Percentiles rank a stretch among this genome's conserved stretches.
These are phyloP conservation scores for Rosa chinensis DNA, from an alignment of 306 rosid species.

Conservation along the genomic window DNA sequence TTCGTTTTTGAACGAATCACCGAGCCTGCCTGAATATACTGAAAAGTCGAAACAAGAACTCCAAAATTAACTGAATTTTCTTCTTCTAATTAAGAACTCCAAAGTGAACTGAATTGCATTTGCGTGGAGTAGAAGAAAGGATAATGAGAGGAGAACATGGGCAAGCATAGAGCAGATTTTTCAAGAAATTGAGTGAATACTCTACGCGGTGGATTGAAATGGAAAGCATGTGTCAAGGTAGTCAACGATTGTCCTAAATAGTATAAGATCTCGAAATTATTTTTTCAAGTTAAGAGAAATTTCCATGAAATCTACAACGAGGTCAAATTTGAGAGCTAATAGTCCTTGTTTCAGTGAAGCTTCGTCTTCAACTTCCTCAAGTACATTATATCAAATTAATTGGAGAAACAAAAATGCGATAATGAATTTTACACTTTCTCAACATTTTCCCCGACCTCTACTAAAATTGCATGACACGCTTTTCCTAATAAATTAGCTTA, in stretches of 20 bases:
- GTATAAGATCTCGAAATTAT: not conserved
- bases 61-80: not conserved
- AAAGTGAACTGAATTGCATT: not conserved
- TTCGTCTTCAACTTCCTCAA: not conserved
- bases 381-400: not conserved
- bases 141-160: not conserved
- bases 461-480: not conserved
- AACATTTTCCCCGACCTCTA: not conserved
- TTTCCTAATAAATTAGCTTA: not conserved
- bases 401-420: not conserved
- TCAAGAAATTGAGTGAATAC: not conserved
- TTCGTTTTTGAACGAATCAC: not conserved
- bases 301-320: not conserved
- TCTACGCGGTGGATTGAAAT: not conserved
- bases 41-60: not conserved
- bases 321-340: not conserved
- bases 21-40: not conserved
- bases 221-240: not conserved
- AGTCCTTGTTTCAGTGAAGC: too few relatives aligned
- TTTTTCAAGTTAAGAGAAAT: not conserved
- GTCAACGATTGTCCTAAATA: not conserved
- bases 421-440: not conserved
- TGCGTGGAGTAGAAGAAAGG: not conserved
- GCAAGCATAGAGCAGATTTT: not conserved
- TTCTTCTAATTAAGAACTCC: not conserved